phyloP scores from a whole-genome alignment of 2,329 filamentous ascomycete species.

The Microthyrium microscopicum region DNA sequence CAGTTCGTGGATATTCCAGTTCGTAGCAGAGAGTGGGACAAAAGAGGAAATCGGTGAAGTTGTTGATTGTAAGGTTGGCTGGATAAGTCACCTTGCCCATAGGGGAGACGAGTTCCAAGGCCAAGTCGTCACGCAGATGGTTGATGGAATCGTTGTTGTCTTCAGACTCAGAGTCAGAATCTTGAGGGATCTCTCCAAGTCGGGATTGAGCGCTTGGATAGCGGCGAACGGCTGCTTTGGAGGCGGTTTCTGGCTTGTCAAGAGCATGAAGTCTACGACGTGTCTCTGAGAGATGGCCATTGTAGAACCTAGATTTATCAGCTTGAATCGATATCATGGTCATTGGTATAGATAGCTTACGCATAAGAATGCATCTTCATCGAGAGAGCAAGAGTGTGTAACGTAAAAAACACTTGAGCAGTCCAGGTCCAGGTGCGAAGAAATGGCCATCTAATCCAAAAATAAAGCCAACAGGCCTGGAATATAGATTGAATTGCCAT shows the following conservation, averaged over 20 bases:
- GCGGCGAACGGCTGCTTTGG: conserved; percentile 53
- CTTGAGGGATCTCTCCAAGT: conserved; percentile 34
- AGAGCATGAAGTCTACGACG: conserved; percentile 64
- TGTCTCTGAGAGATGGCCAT: conserved; percentile 81
- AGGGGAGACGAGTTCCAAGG: conserved; percentile 78
- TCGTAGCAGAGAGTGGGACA: conserved; percentile 97
- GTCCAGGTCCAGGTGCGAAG: conserved; percentile 89
- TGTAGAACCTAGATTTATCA: conserved; percentile 51
- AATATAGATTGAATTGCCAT: conserved; percentile 69
- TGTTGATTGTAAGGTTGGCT: conserved; percentile 63
- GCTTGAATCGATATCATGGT: conserved; percentile 1
- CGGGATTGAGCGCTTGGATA: conserved; percentile 43
- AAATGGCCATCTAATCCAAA: conserved; percentile 75
- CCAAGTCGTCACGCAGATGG: conserved; percentile 69
- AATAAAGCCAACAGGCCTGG: conserved; percentile 58
- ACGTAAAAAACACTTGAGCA: conserved; percentile 80
- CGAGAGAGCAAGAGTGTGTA: conserved; percentile 78
- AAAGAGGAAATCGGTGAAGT: conserved; percentile 74
- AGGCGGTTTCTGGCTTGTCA: conserved; percentile 56
- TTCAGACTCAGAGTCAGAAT: conserved; percentile 27
- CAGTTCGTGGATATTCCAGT: conserved; percentile 77
- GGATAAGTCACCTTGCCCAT: conserved; percentile 84
- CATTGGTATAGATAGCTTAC: conserved; percentile 10
- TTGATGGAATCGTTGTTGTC: conserved; percentile 27
- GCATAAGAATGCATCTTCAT: conserved; percentile 99